These are phyloP conservation scores for Psidium guajava DNA, from an alignment of 345 rosid genomes.

Conservation along the genomic window DNA sequence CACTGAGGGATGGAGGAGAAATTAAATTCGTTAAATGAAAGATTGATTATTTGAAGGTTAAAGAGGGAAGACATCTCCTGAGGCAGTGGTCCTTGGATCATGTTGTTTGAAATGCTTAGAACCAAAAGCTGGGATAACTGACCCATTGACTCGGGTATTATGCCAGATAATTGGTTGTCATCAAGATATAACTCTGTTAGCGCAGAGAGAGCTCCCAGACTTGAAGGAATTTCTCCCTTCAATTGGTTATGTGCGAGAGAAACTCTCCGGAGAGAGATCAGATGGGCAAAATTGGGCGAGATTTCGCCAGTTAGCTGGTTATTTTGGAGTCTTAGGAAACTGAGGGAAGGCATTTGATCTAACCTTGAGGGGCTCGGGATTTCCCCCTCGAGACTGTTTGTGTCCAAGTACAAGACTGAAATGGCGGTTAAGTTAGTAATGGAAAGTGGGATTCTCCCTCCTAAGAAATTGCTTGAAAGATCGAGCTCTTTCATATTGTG, in stretches of 20 bases:
- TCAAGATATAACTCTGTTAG: conserved; percentile 38
- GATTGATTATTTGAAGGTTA: conserved; percentile 37
- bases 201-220: conserved; percentile 28
- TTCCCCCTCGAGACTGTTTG: conserved; percentile 25
- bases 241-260: conserved; percentile 37
- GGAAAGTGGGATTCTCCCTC: conserved; percentile 29
- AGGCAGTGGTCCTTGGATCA: conserved; percentile 34
- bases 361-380: conserved; percentile 22
- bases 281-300: conserved; percentile 17
- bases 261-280: conserved; percentile 36
- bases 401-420: conserved; percentile 31
- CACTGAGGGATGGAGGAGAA: conserved; percentile 29
- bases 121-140: conserved; percentile 27
- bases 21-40: conserved; percentile 36
- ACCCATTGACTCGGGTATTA: conserved; percentile 23
- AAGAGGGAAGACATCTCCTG: conserved; percentile 22
- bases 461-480: conserved; percentile 30
- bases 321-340: conserved; percentile 33
- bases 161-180: conserved; percentile 25
- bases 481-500: conserved; percentile 29
- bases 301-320: conserved; percentile 27
- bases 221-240: conserved; percentile 31
- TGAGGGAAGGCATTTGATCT: conserved; percentile 24
- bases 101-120: conserved; percentile 23
- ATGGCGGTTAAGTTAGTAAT: conserved; percentile 17